A percentile compares a stretch with the other conserved stretches of the same genome.
These are phyloP conservation scores for Tylopilus cervinicoccineus DNA, from an alignment of 768 basidiomycete genomes.

Conservation along the genomic window DNA sequence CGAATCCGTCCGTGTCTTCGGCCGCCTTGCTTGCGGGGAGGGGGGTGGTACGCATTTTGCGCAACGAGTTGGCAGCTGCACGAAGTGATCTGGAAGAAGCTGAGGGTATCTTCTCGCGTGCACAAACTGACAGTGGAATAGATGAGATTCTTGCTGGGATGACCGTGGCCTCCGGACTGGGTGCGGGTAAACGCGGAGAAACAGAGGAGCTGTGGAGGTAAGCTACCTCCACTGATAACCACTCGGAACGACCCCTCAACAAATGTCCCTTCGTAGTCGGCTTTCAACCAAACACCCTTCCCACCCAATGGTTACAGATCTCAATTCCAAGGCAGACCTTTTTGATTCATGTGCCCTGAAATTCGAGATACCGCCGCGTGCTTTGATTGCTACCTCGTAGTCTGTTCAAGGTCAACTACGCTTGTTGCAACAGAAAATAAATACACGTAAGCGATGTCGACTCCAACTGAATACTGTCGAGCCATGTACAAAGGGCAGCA, in stretches of 20 bases:
- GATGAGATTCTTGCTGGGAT: slow-evolving; percentile 64
- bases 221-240: slow-evolving; percentile 25
- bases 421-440: neutral
- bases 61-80: slow-evolving; percentile 71
- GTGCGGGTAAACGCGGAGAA: slow-evolving; percentile 52
- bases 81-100: slow-evolving; percentile 80
- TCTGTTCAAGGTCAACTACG: neutral
- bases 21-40: slow-evolving; percentile 75
- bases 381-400: slow-evolving; percentile 22
- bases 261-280: slow-evolving; percentile 29
- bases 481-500: too few species aligned
- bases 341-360: slow-evolving; percentile 64
- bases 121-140: slow-evolving; percentile 38
- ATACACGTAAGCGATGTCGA: neutral
- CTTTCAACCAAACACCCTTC: slow-evolving; percentile 50
- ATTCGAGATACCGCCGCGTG: slow-evolving; percentile 56
- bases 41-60: slow-evolving; percentile 73
- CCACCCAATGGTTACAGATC: slow-evolving; percentile 66
- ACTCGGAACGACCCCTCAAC: slow-evolving; percentile 1
- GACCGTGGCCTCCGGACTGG: slow-evolving; percentile 60
- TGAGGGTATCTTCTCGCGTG: slow-evolving; percentile 41
- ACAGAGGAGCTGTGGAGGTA: slow-evolving; percentile 69
- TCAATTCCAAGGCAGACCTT: slow-evolving; percentile 53
- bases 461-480: too few species aligned
- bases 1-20: slow-evolving; percentile 72